These are phyloP conservation scores for Ascocoryne sarcoides DNA, from an alignment of 2,329 filamentous ascomycete genomes.

Conservation along the genomic window DNA sequence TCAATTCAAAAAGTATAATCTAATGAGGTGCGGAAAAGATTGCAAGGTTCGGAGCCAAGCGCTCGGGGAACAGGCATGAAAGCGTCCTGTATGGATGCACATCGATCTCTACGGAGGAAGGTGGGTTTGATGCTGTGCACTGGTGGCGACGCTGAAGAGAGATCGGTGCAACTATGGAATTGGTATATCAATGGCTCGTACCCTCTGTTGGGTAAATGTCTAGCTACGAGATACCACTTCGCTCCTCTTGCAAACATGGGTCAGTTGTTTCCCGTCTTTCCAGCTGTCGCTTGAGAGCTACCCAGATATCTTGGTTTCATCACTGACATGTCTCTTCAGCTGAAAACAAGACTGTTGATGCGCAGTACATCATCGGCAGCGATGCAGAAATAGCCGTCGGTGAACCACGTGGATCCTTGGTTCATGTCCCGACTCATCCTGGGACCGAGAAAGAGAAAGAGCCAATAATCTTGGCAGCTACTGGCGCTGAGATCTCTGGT, in stretches of 20 bases:
- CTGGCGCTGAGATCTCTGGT: constrained; percentile 4
- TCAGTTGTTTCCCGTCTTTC: neutral
- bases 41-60: neutral
- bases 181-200: constrained; percentile 1
- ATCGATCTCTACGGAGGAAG: neutral
- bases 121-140: neutral
- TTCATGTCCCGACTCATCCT: constrained; percentile 3
- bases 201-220: constrained; percentile 1
- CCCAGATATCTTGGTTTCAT: neutral
- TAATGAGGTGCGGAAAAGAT: neutral
- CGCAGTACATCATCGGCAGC: constrained; percentile 7
- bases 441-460: constrained; percentile 1
- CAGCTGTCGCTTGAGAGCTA: constrained; percentile 1
- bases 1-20: too few relatives aligned
- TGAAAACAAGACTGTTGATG: constrained; percentile 9
- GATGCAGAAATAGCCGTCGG: constrained; percentile 4
- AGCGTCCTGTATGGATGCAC: neutral
- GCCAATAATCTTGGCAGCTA: neutral
- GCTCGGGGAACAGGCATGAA: neutral
- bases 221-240: constrained; percentile 1
- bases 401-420: constrained; percentile 5
- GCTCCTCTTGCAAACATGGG: constrained; percentile 1
- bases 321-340: constrained; percentile 7
- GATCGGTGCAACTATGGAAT: neutral
- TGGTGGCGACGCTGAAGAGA: neutral